Evolutionary conservation across 1,139 yeast species (phyloP), one percentile per base, ranked within the genome.

Genomic region (Yamadazyma pseudoaaseri): DNA sequence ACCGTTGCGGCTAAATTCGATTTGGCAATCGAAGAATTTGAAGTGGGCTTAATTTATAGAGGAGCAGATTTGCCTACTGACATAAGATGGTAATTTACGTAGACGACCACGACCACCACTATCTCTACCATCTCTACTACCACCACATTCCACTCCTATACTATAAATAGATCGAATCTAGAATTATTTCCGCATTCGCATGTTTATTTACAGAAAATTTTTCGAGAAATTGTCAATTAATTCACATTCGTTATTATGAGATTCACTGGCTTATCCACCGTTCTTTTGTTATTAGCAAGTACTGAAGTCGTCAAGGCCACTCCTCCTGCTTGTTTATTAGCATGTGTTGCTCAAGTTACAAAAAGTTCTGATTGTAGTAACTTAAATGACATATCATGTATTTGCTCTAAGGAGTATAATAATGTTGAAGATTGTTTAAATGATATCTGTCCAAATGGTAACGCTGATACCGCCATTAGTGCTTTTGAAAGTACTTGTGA

Each of bases 261-360:
- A 36, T 14, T 28, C 26, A 24, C 45, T 23, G 30, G 41, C 7
- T 37, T 47, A 25, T 32, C 38, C 5, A 32, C 38, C 16, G 16
- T 37, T 26, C 20, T 31, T 22, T 37, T 41, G 44, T 39, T 73
- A 45, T 41, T 73, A 45, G 60, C 81, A 34, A 60, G 77, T 33
- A 62, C 75, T 41, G 70, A 79, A 34, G 56, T 78, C 38, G 75
- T 79, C 36, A 62, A 74, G 32, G 94, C 94, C 39, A 70, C 92
- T 38, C 92, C 96, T 35, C 94, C 94, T 44, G 95, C 96, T 27
- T 87, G 96, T 70, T 68, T 87, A 48, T 71, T 87, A 58, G 95
- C 95, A 30, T 87, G 96, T 75, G 92, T 85, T 39, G 73, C 85
- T 36, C 73, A 78, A 52, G 89, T 83, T 35, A 70, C 76, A 48